Evolutionary conservation across 345 rosid genomes (phyloP).

Genomic region (Brassica cretica): DNA sequence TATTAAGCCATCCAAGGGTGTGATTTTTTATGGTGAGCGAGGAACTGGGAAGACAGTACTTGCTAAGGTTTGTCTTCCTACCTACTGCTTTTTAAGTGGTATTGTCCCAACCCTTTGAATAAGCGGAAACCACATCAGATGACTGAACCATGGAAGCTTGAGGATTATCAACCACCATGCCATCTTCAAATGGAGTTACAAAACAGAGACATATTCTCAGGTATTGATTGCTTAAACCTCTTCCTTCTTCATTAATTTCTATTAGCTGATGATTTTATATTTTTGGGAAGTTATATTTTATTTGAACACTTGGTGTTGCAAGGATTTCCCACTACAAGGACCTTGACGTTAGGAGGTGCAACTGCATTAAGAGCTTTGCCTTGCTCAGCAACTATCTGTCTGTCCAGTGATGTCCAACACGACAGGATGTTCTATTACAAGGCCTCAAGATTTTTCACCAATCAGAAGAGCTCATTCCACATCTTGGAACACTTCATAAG

Average conservation of each 20-base stretch:
- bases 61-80: slow-evolving; percentile 62
- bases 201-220: neutral
- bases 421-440: slow-evolving; percentile 88
- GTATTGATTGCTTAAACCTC: neutral
- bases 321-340: slow-evolving; percentile 93
- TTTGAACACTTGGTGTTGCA: slow-evolving; percentile 86
- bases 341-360: slow-evolving; percentile 84
- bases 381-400: slow-evolving; percentile 87
- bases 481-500: slow-evolving; percentile 85
- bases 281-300: neutral
- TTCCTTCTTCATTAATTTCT: neutral
- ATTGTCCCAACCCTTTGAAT: neutral
- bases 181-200: neutral
- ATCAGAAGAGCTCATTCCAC: slow-evolving; percentile 94
- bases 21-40: slow-evolving; percentile 95
- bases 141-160: neutral
- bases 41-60: slow-evolving; percentile 97
- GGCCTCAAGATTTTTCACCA: slow-evolving; percentile 95
- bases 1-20: slow-evolving; percentile 96
- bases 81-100: neutral
- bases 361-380: slow-evolving; percentile 92
- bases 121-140: neutral
- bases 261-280: neutral
- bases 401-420: slow-evolving; percentile 86
- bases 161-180: neutral